Evolutionary conservation across 768 basidiomycete genomes (phyloP).

Genomic region (Termitomyces sp.): DNA sequence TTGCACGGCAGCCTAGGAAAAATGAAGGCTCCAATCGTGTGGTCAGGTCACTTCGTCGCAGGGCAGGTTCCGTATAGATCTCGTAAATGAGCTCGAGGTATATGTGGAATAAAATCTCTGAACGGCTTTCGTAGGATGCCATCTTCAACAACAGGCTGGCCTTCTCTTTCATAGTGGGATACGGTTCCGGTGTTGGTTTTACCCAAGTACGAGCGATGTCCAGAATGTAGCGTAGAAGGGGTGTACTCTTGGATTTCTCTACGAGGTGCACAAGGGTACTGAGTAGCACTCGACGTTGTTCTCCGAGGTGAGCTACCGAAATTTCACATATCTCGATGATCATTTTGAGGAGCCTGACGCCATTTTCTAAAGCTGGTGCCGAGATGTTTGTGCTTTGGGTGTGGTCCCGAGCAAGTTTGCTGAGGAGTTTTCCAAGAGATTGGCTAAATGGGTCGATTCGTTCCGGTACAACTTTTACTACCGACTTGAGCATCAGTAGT

Average conservation of each 20-base stretch:
- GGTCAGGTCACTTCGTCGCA: conserved; percentile 91
- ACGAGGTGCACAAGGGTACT: conserved; percentile 74
- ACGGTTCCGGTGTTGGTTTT: conserved; percentile 76
- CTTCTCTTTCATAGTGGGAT: conserved; percentile 95
- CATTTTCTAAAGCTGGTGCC: conserved; percentile 44
- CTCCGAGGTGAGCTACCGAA: conserved; percentile 76
- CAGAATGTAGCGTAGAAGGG: conserved; percentile 79
- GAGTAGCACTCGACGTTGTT: conserved; percentile 79
- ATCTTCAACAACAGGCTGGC: conserved; percentile 85
- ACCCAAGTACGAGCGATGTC: conserved; percentile 88
- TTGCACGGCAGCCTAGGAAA: conserved; percentile 83
- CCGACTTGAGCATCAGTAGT: conserved; percentile 81
- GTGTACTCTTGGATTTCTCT: conserved; percentile 80
- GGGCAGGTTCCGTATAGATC: conserved; percentile 82
- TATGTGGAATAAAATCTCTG: conserved; percentile 71
- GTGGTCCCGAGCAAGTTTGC: conserved; percentile 85
- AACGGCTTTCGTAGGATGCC: conserved; percentile 74
- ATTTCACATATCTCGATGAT: conserved; percentile 84
- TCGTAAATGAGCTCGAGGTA: conserved; percentile 90
- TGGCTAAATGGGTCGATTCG: conserved; percentile 76
- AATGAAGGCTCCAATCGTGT: conserved; percentile 90
- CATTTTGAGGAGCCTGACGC: conserved; percentile 61
- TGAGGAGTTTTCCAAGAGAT: conserved; percentile 76
- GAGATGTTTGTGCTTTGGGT: conserved; percentile 47
- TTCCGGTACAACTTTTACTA: conserved; percentile 75